Base-by-base conservation (phyloP, 2,329 filamentous ascomycete genomes). In the Capronia americana region DNA sequence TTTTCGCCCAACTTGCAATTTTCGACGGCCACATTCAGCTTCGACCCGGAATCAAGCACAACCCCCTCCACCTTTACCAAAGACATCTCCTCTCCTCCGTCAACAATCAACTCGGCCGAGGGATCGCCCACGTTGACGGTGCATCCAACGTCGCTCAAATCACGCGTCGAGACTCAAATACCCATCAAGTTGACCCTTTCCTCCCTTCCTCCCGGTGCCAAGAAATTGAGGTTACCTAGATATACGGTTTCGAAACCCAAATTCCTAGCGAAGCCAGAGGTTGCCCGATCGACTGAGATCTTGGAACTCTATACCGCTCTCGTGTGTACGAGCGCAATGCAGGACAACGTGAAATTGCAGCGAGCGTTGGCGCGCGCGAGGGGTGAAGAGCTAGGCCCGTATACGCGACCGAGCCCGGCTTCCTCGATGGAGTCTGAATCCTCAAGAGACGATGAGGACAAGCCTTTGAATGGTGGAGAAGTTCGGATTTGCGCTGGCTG, bases 221-320 rank as follows among this genome's bases (percentile, higher is more conserved):
- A 90, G 70, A 92, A 90, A 75, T 81, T 98, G 58, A 93, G 96
- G 74, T 85, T 99, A 17, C 95, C 94, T 4, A 88, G 90, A 3
- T 90, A 97, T 75, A 96, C 92, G 0, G 95, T 99, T 62, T 95
- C 93, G 23, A 98, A 98, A 77, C 92, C 93, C 6, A 98, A 98
- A 78, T 85, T 97, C 26, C 84, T 96, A 53, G 88, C 91, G 2
- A 96, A 93, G 73, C 87, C 90, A 2, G 78, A 85, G 1, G 86
- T 89, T 2, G 84, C 87, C 44, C 87, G 86, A 38, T 85, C 87
- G 2, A 84, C 89, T 6, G 92, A 96, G 71, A 93, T 87, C 64
- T 84, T 94, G 32, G 93, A 94, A 79, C 81, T 96, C 55, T 88
- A 89, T 72, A 92, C 91, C 3, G 91, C 88, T 79, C 83, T 98